Conservation (phyloP, 2,329 filamentous ascomycete genomes). For the Talaromyces atroroseus region DNA sequence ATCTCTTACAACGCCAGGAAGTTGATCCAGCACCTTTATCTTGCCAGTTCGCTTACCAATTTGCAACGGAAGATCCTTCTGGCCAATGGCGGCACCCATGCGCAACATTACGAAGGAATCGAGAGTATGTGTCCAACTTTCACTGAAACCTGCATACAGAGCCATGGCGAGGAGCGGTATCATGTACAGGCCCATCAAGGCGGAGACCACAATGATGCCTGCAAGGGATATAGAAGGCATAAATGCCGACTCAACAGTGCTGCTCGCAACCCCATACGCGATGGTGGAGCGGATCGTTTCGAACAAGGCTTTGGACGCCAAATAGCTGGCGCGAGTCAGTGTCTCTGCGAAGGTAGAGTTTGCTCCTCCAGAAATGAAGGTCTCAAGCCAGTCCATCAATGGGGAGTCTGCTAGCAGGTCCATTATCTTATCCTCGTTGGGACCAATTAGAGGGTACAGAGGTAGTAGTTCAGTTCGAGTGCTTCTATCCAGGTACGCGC, state of each 20-base stretch:
- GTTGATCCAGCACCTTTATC: neutral
- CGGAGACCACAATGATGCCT: neutral
- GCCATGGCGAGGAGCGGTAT: neutral
- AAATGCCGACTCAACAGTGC: neutral
- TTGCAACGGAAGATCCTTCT: slow-evolving; percentile 1
- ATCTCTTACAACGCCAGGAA: neutral
- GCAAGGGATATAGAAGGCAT: neutral
- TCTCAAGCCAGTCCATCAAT: neutral
- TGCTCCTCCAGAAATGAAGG: neutral
- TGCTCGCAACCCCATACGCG: neutral
- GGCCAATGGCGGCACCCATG: slow-evolving; percentile 6
- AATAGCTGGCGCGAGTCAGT: neutral
- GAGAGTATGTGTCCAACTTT: neutral
- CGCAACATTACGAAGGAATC: slow-evolving; percentile 8
- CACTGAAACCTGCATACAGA: neutral
- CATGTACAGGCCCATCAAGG: neutral
- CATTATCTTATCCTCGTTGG: neutral
- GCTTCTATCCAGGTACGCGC: neutral
- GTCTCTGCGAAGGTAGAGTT: neutral
- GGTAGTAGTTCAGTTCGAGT: neutral
- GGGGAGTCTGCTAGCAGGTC: no score
- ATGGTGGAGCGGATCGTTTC: neutral
- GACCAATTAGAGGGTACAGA: neutral
- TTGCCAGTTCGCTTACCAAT: neutral
- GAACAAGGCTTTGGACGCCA: neutral